Conservation (phyloP, 768 basidiomycete genomes). For the Neoboletus magnificus region DNA sequence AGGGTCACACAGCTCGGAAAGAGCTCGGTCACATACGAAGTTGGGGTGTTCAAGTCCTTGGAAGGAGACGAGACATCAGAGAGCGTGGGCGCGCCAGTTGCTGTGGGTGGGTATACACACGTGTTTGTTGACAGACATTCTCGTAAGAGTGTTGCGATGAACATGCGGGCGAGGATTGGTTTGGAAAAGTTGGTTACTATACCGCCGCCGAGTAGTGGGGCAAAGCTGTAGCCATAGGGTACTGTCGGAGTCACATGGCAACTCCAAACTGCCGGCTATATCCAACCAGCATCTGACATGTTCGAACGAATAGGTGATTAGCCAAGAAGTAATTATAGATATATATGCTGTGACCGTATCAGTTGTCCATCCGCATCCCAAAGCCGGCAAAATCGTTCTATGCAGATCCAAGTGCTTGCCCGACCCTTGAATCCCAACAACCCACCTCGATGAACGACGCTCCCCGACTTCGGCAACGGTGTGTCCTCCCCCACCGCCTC, state of each 20-base stretch:
- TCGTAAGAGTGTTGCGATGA: constrained; percentile 55
- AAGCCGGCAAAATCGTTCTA: neutral
- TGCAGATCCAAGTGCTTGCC: constrained; percentile 5
- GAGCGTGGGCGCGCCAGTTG: constrained; percentile 29
- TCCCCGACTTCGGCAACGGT: constrained; percentile 22
- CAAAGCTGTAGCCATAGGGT: constrained; percentile 10
- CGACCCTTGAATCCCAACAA: constrained; percentile 19
- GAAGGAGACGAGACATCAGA: neutral
- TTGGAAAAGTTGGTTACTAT: constrained; percentile 28
- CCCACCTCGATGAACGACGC: constrained; percentile 19
- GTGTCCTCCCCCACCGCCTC: constrained; percentile 15
- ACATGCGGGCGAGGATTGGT: constrained; percentile 40
- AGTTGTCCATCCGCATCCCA: too few species aligned
- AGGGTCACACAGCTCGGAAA: constrained; percentile 64
- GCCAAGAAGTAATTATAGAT: neutral
- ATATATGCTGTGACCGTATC: neutral
- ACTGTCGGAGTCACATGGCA: too few species aligned
- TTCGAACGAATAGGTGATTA: neutral
- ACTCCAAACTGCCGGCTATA: too few species aligned
- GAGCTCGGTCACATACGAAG: constrained; percentile 77
- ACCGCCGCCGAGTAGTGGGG: neutral
- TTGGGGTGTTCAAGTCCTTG: constrained; percentile 63
- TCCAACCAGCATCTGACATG: too few species aligned
- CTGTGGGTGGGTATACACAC: constrained; percentile 67
- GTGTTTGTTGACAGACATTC: constrained; percentile 71